Evolutionary conservation across 306 rosid genomes (phyloP).

Genomic region (Myrica gale): DNA sequence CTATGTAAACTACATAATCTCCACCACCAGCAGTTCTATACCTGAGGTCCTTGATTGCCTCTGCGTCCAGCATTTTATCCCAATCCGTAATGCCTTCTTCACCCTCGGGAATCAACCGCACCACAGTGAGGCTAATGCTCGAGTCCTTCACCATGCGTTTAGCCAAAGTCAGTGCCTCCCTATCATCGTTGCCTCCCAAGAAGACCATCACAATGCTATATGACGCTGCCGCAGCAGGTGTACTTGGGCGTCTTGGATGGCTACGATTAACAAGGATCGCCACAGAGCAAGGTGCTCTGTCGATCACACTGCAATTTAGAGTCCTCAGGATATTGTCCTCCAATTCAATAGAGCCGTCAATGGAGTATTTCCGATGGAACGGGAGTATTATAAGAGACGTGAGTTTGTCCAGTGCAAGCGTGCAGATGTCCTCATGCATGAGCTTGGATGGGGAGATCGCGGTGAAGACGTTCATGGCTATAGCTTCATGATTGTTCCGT

Average conservation of each 20-base stretch:
- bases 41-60: constrained; percentile 31
- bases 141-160: constrained; percentile 48
- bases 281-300: constrained; percentile 68
- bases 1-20: constrained; percentile 29
- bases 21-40: not conserved
- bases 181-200: constrained; percentile 70
- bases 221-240: constrained; percentile 17
- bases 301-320: constrained; percentile 44
- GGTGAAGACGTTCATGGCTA: constrained; percentile 41
- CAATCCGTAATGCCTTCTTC: not conserved
- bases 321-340: constrained; percentile 45
- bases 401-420: constrained; percentile 53
- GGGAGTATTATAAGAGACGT: constrained; percentile 60
- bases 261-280: constrained; percentile 50
- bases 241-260: constrained; percentile 25
- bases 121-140: constrained; percentile 30
- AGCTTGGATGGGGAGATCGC: constrained; percentile 54
- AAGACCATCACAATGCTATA: constrained; percentile 47
- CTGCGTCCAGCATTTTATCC: constrained; percentile 28
- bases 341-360: constrained; percentile 42
- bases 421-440: constrained; percentile 73
- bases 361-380: constrained; percentile 54
- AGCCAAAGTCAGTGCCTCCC: constrained; percentile 51
- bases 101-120: constrained; percentile 16
- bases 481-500: constrained; percentile 25